These are phyloP conservation scores for Hyaloscypha bicolor DNA, from an alignment of 495 filamentous ascomycete species.

Conservation along the genomic window DNA sequence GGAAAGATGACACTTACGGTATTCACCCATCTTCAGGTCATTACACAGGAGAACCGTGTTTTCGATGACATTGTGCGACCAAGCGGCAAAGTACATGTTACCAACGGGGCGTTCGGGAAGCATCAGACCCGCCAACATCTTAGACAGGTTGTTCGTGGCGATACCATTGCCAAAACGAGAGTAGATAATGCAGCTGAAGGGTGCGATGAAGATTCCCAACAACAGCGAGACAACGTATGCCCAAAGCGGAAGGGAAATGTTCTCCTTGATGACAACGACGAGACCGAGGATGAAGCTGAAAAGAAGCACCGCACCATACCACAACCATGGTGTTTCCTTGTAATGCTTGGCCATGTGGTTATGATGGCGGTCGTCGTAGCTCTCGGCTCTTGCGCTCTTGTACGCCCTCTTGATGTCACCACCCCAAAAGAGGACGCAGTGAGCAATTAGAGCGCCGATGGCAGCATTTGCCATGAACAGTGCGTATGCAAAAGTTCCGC, in stretches of 20 bases:
- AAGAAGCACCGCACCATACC: conserved; percentile 49
- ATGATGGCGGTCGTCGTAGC: conserved; percentile 39
- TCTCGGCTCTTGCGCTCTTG: conserved; percentile 48
- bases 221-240: conserved; percentile 52
- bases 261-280: conserved; percentile 40
- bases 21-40: conserved; percentile 44
- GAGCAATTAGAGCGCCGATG: conserved; percentile 52
- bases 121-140: conserved; percentile 43
- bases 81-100: conserved; percentile 28
- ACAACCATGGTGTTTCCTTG: conserved; percentile 56
- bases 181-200: conserved; percentile 19
- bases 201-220: conserved; percentile 34
- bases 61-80: conserved; percentile 46
- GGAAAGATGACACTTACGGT: conserved; percentile 25
- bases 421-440: conserved; percentile 57
- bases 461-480: conserved; percentile 47
- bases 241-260: conserved; percentile 53
- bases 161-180: conserved; percentile 39
- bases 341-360: conserved; percentile 29
- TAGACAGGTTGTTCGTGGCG: conserved; percentile 38
- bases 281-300: conserved; percentile 40
- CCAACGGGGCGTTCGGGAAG: conserved; percentile 46
- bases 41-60: conserved; percentile 38
- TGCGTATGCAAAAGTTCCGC: conserved; percentile 43
- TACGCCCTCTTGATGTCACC: conserved; percentile 49